Evolutionary conservation across 2,329 filamentous ascomycete genomes (phyloP), one percentile per base, ranked within the genome.

Genomic region (Alternaria alternata): DNA sequence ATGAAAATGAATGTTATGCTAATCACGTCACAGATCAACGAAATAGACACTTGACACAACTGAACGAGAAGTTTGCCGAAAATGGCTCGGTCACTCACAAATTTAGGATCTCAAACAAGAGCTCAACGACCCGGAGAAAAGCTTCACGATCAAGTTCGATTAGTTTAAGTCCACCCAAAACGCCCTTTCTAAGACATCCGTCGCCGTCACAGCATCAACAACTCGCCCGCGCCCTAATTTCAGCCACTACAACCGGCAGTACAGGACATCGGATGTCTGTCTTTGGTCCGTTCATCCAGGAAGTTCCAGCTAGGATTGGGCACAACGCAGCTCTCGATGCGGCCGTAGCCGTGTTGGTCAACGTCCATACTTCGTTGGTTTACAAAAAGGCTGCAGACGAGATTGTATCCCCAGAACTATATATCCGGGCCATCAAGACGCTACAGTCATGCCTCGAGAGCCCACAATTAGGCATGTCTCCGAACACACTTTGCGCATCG

Each of bases 401-500:
- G 38, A 68, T 75, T 18, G 67, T 70, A 7, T 72, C 67, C 28
- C 72, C 70, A 7, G 64, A 67, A 26, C 48, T 75, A 14, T 77
- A 75, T 47, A 57, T 76, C 3, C 61, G 67, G n/a, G 75, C 75
- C 3, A 73, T 77, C 28, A 74, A 71, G 47, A 69, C 57, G 8
- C 55, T 77, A 14, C 71, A 76, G 41, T 52, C 41, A 32, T 71
- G 68, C 36, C 64, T 77, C 12, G 72, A 75, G 48, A 66, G 75
- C 53, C 66, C 67, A 3, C 51, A 60, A n/a, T 53, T 75, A 41
- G 71, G 72, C 11, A 66, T 73, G 61, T 77, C 74, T 5, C 65
- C 74, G 1, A 75, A 76, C 51, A 77, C 75, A 5, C 70, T 77
- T 7, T 75, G 75, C 54, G 75, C 75, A 44, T 71, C 73, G 6